Evolutionary conservation across 805 yeast genomes (phyloP).

Genomic region (Suhomyces sp.): DNA sequence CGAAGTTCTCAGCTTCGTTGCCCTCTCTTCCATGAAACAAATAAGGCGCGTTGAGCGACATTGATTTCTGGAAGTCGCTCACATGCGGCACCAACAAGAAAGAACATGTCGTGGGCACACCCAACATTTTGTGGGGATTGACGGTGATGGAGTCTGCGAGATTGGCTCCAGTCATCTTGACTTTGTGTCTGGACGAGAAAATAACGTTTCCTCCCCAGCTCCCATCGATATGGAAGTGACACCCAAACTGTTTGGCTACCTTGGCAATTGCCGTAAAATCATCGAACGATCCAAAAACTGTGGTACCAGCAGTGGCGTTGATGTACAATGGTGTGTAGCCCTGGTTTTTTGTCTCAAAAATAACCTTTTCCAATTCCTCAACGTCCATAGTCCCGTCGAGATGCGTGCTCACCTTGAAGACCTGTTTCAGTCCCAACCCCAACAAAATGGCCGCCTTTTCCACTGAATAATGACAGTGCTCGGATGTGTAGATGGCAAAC

Average conservation of each 20-base stretch:
- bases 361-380: slow-evolving; percentile 43
- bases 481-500: slow-evolving; percentile 69
- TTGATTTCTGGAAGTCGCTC: slow-evolving; percentile 61
- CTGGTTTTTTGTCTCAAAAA: slow-evolving; percentile 40
- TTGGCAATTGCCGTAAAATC: slow-evolving; percentile 54
- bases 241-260: slow-evolving; percentile 50
- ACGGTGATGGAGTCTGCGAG: slow-evolving; percentile 73
- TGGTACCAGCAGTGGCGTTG: slow-evolving; percentile 86
- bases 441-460: slow-evolving; percentile 76
- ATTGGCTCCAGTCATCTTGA: slow-evolving; percentile 56
- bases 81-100: slow-evolving; percentile 73
- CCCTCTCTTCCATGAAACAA: slow-evolving; percentile 58
- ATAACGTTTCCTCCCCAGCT: slow-evolving; percentile 89
- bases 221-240: slow-evolving; percentile 85
- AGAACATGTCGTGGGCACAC: slow-evolving; percentile 78
- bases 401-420: slow-evolving; percentile 62
- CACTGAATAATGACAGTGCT: slow-evolving; percentile 76
- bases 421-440: slow-evolving; percentile 64
- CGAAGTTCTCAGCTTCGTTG: slow-evolving; percentile 49
- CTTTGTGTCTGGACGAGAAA: slow-evolving; percentile 53
- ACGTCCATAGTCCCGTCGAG: slow-evolving; percentile 56
- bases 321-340: slow-evolving; percentile 74
- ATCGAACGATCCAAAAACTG: slow-evolving; percentile 83
- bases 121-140: slow-evolving; percentile 86
- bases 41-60: slow-evolving; percentile 77